Evolutionary conservation across 495 filamentous ascomycete species (phyloP), one percentile per base, ranked within the genome.

Genomic region (Aspergillus coremiiformis): DNA sequence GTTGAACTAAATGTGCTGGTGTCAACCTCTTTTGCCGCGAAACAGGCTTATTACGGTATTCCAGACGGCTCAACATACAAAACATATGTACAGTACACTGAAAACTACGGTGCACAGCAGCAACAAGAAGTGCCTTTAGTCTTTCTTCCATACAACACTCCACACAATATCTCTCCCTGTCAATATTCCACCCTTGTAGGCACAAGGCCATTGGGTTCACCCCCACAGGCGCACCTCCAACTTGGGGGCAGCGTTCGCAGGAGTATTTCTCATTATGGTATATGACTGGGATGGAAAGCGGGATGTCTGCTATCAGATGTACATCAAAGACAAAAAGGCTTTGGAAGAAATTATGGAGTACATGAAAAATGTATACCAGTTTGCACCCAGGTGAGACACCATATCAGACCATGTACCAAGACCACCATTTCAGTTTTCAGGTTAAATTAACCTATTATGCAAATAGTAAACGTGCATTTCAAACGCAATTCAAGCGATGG

Each of bases 401-500:
- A 43, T 23, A 9, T 35, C 12, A 10, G 15, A 22, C 30, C 11
- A 30, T 37, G 5, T 29, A 24, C 20, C 29, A 37, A 17, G 21
- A 8, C 4, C 26, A 19, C 17, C 29, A 17, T 17, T 30, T 14
- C 44, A 20, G 17, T 4, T 42, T 0, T 26, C 12, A 15, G 24
- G 24, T 17, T 32, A 23, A 5, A 19, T 47, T 54, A 48, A 54
- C n/a, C 47, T 21, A 21, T 10, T 14, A 17, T 35, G 23, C 10
- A n/a, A 22, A 44, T 37, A 89, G 84, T 62, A 88, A 86, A 65
- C 83, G 85, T 32, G 80, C 83, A 22, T 87, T 81, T 56, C 85
- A 89, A 61, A 78, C 74, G 10, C 84, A 87, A 52, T 88, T 89
- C 68, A 84, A 81, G 59, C 74, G 80, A 64, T 93, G 88, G 88